Conservation (phyloP, 805 yeast genomes). For the Sugiyamaella floridensis region DNA sequence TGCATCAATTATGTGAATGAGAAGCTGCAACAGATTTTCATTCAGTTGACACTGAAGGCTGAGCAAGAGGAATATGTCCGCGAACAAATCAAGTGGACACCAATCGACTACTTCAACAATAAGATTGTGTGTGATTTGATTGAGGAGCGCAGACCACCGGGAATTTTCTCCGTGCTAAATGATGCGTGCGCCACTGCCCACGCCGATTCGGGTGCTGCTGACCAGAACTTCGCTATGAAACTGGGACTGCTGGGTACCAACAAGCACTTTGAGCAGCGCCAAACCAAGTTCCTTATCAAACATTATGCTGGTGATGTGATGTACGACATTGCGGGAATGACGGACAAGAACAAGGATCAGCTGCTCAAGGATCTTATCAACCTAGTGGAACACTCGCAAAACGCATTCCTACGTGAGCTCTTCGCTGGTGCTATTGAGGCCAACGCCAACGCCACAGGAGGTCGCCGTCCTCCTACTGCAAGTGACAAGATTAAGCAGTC, state of each 20-base stretch:
- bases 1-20: conserved; percentile 96
- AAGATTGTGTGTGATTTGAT: conserved; percentile 94
- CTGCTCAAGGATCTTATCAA: conserved; percentile 83
- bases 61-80: conserved; percentile 97
- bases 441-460: conserved; percentile 51
- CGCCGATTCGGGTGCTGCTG: conserved; percentile 95
- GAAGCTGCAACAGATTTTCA: conserved; percentile 92
- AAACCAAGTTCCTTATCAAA: conserved; percentile 78
- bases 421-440: conserved; percentile 43
- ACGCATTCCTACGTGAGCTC: conserved; percentile 50
- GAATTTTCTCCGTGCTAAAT: conserved; percentile 90
- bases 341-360: conserved; percentile 95
- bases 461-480: conserved; percentile 90
- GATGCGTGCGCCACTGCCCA: conserved; percentile 98
- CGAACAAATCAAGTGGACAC: conserved; percentile 96
- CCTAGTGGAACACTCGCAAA: conserved; percentile 62
- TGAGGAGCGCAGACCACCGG: conserved; percentile 92
- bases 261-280: conserved; percentile 84
- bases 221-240: conserved; percentile 90
- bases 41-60: conserved; percentile 88
- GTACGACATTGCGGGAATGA: conserved; percentile 81
- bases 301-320: conserved; percentile 99
- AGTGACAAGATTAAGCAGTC: conserved; percentile 88
- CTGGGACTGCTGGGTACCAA: conserved; percentile 74
- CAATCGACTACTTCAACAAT: conserved; percentile 92